Conservation (phyloP, 441 rosid species). For the Kokia cookei region DNA sequence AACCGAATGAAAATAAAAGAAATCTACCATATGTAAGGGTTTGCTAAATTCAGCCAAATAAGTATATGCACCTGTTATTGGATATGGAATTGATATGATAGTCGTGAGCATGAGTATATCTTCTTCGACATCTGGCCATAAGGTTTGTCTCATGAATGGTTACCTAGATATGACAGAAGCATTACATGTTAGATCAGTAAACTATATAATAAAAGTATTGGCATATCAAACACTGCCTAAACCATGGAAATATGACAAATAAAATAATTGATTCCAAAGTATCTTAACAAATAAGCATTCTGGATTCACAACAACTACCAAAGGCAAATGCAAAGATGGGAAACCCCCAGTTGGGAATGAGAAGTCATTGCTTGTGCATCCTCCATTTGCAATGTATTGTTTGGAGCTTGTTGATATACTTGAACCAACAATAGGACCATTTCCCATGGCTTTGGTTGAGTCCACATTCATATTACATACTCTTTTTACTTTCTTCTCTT, state of each 20-base stretch:
- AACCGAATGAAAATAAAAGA: no score
- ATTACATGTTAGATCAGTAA: neutral
- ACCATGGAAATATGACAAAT: neutral
- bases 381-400: conserved; percentile 54
- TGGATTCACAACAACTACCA: conserved; percentile 53
- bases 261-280: neutral
- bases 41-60: neutral
- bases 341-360: conserved; percentile 59
- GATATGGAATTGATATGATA: conserved; percentile 98
- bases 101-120: conserved; percentile 95
- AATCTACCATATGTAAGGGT: neutral
- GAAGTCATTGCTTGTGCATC: conserved; percentile 47
- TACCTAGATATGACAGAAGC: conserved; percentile 36
- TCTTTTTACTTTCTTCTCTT: conserved; percentile 91
- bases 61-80: conserved; percentile 59
- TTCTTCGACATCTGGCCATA: conserved; percentile 15
- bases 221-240: neutral
- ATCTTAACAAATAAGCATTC: neutral
- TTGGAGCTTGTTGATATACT: conserved; percentile 43
- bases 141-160: conserved; percentile 76
- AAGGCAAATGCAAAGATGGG: conserved; percentile 75
- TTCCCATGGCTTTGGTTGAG: conserved; percentile 38
- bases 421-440: conserved; percentile 60
- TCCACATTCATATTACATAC: conserved; percentile 71
- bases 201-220: neutral